Conservation (phyloP, 768 basidiomycete genomes). For the Terana coerulea region DNA sequence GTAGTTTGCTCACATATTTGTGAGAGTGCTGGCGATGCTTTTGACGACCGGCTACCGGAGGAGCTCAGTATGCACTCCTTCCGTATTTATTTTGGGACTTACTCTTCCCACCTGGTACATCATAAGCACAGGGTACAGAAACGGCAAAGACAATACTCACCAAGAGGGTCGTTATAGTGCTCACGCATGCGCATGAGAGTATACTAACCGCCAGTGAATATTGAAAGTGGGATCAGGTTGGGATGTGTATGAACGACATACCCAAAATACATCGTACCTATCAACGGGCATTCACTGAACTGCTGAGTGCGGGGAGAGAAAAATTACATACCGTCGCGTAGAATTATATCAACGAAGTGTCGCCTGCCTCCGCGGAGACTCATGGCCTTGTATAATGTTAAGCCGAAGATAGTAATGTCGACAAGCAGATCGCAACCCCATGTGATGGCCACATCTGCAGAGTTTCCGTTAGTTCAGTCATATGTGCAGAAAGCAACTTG, state of each 20-base stretch:
- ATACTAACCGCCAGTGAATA: neutral
- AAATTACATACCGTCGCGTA: constrained; percentile 7
- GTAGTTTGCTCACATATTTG: neutral
- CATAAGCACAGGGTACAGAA: neutral
- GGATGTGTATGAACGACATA: neutral
- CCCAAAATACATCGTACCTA: constrained; percentile 7
- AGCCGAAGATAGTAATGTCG: constrained; percentile 8
- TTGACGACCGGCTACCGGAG: neutral
- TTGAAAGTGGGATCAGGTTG: too few relatives aligned
- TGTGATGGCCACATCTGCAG: constrained; percentile 4
- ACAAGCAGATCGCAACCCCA: neutral
- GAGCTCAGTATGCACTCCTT: too few relatives aligned
- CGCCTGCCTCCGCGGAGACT: neutral
- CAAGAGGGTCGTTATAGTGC: neutral
- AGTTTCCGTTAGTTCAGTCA: too few relatives aligned
- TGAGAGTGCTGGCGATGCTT: neutral
- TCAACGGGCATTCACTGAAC: neutral
- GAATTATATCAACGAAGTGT: neutral
- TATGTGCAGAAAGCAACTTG: too few relatives aligned
- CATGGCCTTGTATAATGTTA: constrained; percentile 2
- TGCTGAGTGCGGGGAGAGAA: neutral
- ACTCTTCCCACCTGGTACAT: neutral
- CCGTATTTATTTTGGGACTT: too few relatives aligned
- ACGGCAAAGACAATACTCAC: neutral
- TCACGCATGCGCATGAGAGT: neutral